A percentile compares a stretch with the other conserved stretches of the same genome.
Conservation (phyloP, 2,329 filamentous ascomycete genomes). For the Myriosclerotinia scirpicola region DNA sequence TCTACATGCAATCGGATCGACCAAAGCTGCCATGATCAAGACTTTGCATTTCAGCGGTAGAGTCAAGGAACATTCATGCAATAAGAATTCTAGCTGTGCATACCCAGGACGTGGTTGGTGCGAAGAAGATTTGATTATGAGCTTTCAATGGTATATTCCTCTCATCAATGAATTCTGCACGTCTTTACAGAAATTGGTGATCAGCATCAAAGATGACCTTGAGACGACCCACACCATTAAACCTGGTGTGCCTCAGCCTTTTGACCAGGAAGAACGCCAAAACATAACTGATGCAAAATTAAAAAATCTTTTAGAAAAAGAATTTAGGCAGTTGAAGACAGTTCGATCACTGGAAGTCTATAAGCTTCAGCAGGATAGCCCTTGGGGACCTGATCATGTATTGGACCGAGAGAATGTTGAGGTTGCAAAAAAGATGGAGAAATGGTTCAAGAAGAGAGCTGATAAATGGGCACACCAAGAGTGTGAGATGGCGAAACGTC, state of each 20-base stretch:
- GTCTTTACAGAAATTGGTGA: not conserved
- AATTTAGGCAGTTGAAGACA: not conserved
- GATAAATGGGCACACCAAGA: not conserved
- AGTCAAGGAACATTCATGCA: not conserved
- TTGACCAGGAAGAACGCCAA: not conserved
- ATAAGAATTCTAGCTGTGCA: too few relatives aligned
- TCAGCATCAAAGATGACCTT: not conserved
- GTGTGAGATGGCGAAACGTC: not conserved
- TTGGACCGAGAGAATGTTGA: not conserved
- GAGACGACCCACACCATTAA: too few relatives aligned
- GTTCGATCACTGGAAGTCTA: not conserved
- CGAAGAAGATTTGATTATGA: not conserved
- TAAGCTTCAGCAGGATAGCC: not conserved
- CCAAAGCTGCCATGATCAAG: not conserved
- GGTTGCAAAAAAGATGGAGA: not conserved
- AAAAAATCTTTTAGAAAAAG: not conserved
- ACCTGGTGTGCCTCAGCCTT: fast-evolving
- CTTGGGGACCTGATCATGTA: too few relatives aligned
- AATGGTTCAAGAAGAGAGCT: not conserved
- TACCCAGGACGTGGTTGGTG: fast-evolving
- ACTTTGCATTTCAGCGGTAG: not conserved
- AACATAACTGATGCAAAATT: fast-evolving
- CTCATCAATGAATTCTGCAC: not conserved
- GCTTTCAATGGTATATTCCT: not conserved
- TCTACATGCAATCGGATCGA: not conserved